Conservation (phyloP, 176 grass and related monocot species). For the Chloris gayana region DNA sequence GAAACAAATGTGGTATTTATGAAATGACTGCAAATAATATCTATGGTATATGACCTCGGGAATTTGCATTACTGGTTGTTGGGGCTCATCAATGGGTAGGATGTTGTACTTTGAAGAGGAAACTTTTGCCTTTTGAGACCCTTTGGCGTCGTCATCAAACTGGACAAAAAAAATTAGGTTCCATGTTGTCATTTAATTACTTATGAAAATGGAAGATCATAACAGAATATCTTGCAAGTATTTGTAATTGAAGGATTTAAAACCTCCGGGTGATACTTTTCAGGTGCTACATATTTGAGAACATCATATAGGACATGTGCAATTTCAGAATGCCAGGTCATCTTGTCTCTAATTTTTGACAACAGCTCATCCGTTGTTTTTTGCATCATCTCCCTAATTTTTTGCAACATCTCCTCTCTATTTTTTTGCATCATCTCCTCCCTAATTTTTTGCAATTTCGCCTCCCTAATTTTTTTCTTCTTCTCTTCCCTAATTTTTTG, state of each 20-base stretch:
- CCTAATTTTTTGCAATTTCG: no score
- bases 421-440: no score
- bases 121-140: conserved; percentile 55
- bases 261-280: conserved; percentile 46
- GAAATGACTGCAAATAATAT: neutral
- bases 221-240: neutral
- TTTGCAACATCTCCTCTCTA: no score
- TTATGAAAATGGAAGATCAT: neutral
- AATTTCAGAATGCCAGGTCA: conserved; percentile 62
- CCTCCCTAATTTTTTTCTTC: no score
- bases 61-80: conserved; percentile 72
- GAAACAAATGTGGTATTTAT: neutral
- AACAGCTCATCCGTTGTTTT: no score
- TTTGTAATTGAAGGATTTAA: neutral
- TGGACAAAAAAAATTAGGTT: conserved; percentile 25
- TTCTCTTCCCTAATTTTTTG: no score
- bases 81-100: conserved; percentile 56
- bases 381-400: no score
- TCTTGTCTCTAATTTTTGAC: conserved; percentile 51
- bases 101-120: conserved; percentile 69
- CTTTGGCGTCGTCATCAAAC: conserved; percentile 44
- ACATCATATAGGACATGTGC: conserved; percentile 73
- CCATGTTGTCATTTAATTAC: conserved; percentile 17
- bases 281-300: conserved; percentile 53
- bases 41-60: conserved; percentile 55